Evolutionary conservation across 2,329 filamentous ascomycete species (phyloP), one percentile per base, ranked within the genome.

Genomic region (Penicillium sp.): DNA sequence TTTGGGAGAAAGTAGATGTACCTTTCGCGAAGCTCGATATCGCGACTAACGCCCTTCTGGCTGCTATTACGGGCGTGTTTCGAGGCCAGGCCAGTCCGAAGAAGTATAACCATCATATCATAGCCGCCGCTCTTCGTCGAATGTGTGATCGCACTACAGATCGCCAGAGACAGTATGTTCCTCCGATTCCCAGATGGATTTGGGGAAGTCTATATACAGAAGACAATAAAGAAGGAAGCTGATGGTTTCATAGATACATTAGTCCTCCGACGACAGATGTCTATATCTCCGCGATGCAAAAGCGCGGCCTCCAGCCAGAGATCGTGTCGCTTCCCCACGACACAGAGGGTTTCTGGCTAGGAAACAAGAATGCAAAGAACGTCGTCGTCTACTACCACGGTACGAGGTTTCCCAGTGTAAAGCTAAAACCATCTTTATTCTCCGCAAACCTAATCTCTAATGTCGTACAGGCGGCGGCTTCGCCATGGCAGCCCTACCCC

Each of bases 381-480:
- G 64, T 70, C 1, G 41, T 71, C 1, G 27, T 70, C 10, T 71
- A 68, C 50, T 69, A 61, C 32, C 68, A 70, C 37, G 68, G 68
- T 71, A 42, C 27, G 9, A 43, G 22, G 24, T 7, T 18, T 10
- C 9, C n/a, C 16, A 4, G 14, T 38, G 43, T 42, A 42, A 53
- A 27, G 20, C 20, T 5, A 8, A 35, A 44, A 42, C 16, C 31
- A 14, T 20, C 9, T 7, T 26, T 10, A 6, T 18, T 20, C n/a
- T 6, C n/a, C 44, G 6, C 29, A 37, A 50, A 46, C 37, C 41
- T 31, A 47, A 52, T 42, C 35, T 39, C 14, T 22, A 40, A 29
- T 24, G 36, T 35, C 22, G 43, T 14, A 22, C 20, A 77, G 75
- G 76, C 22, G 79, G 79, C 38, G 79, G 79, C 5, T 82, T 78